These are phyloP conservation scores for Elsinoe fawcettii DNA, from an alignment of 2,329 filamentous ascomycete species.

Conservation along the genomic window DNA sequence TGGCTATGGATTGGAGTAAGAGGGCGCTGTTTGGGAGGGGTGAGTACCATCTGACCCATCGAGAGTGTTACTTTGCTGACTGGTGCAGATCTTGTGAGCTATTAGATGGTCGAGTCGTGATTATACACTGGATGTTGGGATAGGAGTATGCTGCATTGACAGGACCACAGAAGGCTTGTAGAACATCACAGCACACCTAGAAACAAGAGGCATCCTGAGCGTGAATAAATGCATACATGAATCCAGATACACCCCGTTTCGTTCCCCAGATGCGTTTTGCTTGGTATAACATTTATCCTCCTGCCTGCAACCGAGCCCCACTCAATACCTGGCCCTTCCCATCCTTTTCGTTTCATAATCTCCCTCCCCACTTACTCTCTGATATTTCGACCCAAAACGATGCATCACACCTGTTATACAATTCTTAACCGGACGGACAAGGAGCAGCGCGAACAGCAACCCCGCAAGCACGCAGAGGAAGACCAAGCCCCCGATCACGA, in stretches of 20 bases:
- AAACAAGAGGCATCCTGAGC: not conserved
- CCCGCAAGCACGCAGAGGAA: not conserved
- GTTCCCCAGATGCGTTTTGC: not conserved
- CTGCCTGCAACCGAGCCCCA: not conserved
- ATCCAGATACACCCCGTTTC: not conserved
- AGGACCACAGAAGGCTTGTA: not conserved
- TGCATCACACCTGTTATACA: conserved; percentile 2
- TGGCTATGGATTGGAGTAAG: conserved; percentile 99
- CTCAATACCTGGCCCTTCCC: not conserved
- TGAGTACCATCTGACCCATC: conserved; percentile 42
- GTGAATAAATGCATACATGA: conserved; percentile 7
- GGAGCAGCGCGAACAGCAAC: conserved; percentile 5
- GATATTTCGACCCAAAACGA: not conserved
- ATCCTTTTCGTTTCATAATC: not conserved
- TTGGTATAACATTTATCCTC: not conserved
- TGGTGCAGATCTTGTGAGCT: conserved; percentile 11
- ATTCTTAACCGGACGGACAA: conserved; percentile 14
- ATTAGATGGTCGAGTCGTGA: not conserved
- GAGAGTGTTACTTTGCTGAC: not conserved
- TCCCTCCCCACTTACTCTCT: not conserved
- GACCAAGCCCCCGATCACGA: conserved; percentile 6
- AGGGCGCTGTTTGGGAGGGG: conserved; percentile 89
- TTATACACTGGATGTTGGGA: not conserved
- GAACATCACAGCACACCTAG: not conserved
- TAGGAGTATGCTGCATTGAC: not conserved